A percentile compares a stretch with the other conserved stretches of the same genome.
phyloP scores from a whole-genome alignment of 1,284 basidiomycete species.

The Coriolopsis trogii region DNA sequence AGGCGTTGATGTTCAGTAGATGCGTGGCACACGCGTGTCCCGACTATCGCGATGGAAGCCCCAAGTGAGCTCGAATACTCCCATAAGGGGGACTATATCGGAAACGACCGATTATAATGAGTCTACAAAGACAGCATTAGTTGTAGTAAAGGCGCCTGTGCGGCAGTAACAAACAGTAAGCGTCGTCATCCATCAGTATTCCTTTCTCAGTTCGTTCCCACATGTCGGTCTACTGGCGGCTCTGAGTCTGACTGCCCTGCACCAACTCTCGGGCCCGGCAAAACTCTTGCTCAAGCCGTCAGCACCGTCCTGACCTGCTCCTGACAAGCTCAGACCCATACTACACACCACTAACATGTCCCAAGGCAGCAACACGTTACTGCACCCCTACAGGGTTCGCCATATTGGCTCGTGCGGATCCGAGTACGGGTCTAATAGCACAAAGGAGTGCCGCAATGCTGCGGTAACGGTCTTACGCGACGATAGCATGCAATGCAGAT shows the following conservation, averaged over 20 bases:
- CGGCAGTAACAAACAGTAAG: not conserved
- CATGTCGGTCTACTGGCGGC: not conserved
- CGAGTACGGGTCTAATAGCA: not conserved
- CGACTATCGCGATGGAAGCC: not conserved
- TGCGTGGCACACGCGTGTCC: not conserved
- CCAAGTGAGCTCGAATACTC: not conserved
- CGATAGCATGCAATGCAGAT: constrained; percentile 4
- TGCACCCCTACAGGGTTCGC: not conserved
- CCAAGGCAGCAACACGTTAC: not conserved
- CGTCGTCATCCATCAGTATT: not conserved
- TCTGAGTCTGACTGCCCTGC: not conserved
- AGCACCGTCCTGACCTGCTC: too few relatives aligned
- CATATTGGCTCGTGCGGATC: too few relatives aligned
- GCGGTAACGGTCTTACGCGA: constrained; percentile 11
- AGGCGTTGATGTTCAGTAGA: not conserved
- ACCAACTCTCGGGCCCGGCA: constrained; percentile 5
- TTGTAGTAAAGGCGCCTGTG: not conserved
- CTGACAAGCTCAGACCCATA: not conserved
- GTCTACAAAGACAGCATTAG: not conserved
- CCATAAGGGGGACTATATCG: not conserved
- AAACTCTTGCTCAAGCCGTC: not conserved
- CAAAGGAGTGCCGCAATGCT: constrained; percentile 18
- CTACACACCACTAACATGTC: not conserved
- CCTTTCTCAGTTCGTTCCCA: not conserved
- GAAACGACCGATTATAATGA: not conserved